Evolutionary conservation across 2,329 filamentous ascomycete species (phyloP).

Genomic region (Claviceps sp.): DNA sequence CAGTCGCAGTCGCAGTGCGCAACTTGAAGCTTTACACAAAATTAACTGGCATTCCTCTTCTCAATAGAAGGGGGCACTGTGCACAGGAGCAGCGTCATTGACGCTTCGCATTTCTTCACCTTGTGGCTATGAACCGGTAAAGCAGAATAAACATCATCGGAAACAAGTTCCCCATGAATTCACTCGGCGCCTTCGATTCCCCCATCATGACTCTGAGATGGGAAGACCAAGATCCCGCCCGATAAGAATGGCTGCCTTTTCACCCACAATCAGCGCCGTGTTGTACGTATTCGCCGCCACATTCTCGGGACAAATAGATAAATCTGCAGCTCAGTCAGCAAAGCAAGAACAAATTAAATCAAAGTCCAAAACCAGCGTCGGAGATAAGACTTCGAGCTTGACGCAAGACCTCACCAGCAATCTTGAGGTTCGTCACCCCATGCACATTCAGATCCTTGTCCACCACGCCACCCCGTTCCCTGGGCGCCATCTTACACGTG

Average conservation of each 20-base stretch:
- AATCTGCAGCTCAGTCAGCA: conserved; percentile 11
- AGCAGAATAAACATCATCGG: too few species aligned
- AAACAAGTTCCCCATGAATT: too few species aligned
- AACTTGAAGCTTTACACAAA: too few species aligned
- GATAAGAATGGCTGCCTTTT: conserved; percentile 25
- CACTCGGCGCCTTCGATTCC: too few species aligned
- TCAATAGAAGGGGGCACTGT: too few species aligned
- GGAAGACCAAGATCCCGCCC: conserved; percentile 11
- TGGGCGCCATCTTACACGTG: conserved; percentile 36
- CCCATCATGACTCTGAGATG: neutral
- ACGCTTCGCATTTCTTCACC: too few species aligned
- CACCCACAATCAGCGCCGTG: conserved; percentile 30
- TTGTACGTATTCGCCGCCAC: conserved; percentile 31
- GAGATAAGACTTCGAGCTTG: too few species aligned
- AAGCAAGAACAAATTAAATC: neutral
- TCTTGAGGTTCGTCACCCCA: conserved; percentile 28
- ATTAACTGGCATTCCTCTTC: too few species aligned
- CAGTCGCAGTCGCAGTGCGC: too few species aligned
- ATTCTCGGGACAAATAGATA: conserved; percentile 24
- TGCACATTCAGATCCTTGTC: conserved; percentile 28
- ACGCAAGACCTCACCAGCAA: conserved; percentile 27
- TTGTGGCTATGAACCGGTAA: too few species aligned
- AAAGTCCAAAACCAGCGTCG: too few species aligned
- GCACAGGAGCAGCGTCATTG: too few species aligned
- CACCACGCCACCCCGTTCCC: conserved; percentile 31